These are phyloP conservation scores for Uncinocarpus reesii DNA, from an alignment of 2,329 filamentous ascomycete genomes.

Conservation along the genomic window DNA sequence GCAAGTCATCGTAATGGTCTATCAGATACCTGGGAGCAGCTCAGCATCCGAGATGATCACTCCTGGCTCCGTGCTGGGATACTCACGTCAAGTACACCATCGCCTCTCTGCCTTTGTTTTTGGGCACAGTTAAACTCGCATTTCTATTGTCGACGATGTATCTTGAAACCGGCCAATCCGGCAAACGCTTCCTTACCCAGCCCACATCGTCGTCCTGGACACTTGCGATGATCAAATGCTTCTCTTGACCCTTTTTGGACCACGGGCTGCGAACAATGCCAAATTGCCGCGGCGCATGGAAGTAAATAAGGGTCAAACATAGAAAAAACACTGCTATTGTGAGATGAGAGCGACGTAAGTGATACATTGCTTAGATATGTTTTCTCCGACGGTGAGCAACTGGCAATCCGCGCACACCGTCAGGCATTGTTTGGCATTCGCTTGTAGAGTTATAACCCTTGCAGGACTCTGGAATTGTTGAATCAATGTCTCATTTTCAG, in stretches of 20 bases:
- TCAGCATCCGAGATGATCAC: background rate
- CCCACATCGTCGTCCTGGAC: conserved; percentile 35
- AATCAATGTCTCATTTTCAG: no score
- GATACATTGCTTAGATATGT: background rate
- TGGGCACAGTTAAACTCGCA: conserved; percentile 17
- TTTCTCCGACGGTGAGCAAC: background rate
- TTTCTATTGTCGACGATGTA: conserved; percentile 33
- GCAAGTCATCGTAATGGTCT: conserved; percentile 41
- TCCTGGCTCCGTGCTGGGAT: background rate
- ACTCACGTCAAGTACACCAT: conserved; percentile 42
- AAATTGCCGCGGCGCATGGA: background rate
- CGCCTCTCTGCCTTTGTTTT: conserved; percentile 44
- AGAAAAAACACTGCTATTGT: background rate
- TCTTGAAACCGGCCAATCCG: conserved; percentile 36
- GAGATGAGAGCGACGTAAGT: background rate
- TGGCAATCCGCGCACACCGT: no score
- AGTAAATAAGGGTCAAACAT: background rate
- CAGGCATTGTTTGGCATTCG: no score
- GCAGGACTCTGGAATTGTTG: no score
- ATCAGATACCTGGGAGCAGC: conserved; percentile 37
- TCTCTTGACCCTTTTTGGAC: background rate
- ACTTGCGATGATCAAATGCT: conserved; percentile 36
- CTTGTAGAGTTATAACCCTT: no score
- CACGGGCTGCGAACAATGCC: background rate
- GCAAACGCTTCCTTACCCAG: conserved; percentile 39